A percentile compares a stretch with the other conserved stretches of the same genome.
phyloP scores from a whole-genome alignment of 1,139 yeast species.

The Suhomyces wounanorum region DNA sequence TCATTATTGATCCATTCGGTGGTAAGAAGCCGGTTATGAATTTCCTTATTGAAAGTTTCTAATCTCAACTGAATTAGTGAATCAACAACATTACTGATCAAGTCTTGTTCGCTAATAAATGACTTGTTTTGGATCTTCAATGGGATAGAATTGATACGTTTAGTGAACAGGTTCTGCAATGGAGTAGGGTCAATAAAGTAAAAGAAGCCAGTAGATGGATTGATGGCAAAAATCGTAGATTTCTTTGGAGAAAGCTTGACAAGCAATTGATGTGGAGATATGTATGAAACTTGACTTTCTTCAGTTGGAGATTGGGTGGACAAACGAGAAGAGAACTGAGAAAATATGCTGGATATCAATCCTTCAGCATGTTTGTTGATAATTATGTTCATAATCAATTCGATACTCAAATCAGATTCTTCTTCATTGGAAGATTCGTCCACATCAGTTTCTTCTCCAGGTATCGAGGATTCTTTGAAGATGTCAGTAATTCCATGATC shows the following conservation, averaged over 20 bases:
- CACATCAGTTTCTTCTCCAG: conserved; percentile 3
- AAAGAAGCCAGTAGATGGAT: conserved; percentile 48
- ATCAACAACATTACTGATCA: conserved; percentile 38
- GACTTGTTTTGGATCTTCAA: conserved; percentile 17
- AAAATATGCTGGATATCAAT: conserved; percentile 28
- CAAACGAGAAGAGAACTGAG: conserved; percentile 8
- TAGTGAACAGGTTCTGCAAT: conserved; percentile 35
- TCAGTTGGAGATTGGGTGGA: background rate
- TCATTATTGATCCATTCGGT: conserved; percentile 69
- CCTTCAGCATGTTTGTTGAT: conserved; percentile 43
- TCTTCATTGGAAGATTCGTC: conserved; percentile 18
- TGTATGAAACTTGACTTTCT: conserved; percentile 17
- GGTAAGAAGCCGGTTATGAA: conserved; percentile 56
- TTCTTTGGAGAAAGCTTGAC: conserved; percentile 39
- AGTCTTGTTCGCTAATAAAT: conserved; percentile 33
- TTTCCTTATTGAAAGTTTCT: conserved; percentile 53
- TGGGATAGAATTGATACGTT: conserved; percentile 37
- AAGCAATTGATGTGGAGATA: conserved; percentile 41
- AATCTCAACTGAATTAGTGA: conserved; percentile 50
- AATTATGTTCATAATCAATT: conserved; percentile 35
- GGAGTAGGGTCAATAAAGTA: conserved; percentile 49
- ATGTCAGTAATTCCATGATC: conserved; percentile 24
- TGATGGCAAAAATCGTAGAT: conserved; percentile 42
- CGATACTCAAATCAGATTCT: conserved; percentile 38
- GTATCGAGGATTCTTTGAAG: conserved; percentile 9